phyloP scores from a whole-genome alignment of 352 stramenopile genomes.

The Pythium sukuiense region DNA sequence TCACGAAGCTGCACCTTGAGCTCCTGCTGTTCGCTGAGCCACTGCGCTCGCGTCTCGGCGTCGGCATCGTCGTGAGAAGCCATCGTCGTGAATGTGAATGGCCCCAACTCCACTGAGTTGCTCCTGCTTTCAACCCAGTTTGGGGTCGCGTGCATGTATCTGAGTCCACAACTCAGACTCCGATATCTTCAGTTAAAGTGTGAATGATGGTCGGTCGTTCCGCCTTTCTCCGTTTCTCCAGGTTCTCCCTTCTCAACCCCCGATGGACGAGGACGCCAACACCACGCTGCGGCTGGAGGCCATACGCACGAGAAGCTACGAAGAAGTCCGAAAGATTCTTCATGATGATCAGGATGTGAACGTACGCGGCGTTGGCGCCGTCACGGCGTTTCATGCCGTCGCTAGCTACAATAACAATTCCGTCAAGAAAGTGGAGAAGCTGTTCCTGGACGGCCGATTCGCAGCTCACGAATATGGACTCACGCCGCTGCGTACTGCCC shows the following conservation, averaged over 20 bases:
- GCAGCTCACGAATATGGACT: neutral
- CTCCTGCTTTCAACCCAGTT: neutral
- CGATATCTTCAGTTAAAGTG: too few species aligned
- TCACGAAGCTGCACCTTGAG: constrained; percentile 59
- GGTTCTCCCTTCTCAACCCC: too few species aligned
- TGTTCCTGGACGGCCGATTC: neutral
- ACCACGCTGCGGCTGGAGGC: neutral
- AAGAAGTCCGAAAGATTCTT: neutral
- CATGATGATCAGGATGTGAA: neutral
- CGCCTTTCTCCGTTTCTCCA: too few species aligned
- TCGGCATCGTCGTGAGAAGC: constrained; percentile 3
- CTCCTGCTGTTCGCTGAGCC: constrained; percentile 41
- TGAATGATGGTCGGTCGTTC: too few species aligned
- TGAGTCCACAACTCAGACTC: too few species aligned
- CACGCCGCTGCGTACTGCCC: neutral
- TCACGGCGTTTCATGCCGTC: neutral
- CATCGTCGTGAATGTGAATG: neutral
- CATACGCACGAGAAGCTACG: neutral
- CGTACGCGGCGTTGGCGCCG: neutral
- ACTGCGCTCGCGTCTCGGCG: constrained; percentile 8
- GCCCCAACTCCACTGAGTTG: too few species aligned
- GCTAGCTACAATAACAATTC: neutral
- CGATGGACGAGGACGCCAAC: neutral
- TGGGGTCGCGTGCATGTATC: too few species aligned
- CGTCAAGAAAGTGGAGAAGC: neutral